Base-by-base conservation (phyloP, 2,329 filamentous ascomycete species). In the Talaromyces verruculosus region DNA sequence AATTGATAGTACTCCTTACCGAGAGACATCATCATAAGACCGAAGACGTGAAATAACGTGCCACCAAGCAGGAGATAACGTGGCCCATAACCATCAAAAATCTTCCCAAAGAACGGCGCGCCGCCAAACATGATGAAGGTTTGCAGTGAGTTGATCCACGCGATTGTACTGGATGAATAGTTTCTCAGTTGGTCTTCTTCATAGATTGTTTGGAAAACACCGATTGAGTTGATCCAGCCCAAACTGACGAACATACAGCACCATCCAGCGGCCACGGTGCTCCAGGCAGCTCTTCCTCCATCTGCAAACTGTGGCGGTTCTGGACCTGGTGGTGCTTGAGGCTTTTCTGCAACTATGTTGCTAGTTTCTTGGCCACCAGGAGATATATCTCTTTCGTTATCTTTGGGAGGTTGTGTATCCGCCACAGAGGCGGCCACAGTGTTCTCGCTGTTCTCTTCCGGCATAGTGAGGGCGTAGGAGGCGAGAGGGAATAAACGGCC, bases 131-230 rank as follows among this genome's bases (percentile, higher is more conserved):
- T 80, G 25, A 86, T 76, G 35, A 87, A 77, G 3, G 81, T 79
- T 65, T 84, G 82, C 25, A 84, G 71, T 0, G 82, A 82, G 58
- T 83, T 82, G 65, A 85, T 84, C 80, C 82, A 85, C 39, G 83
- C 82, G 68, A 85, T 83, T 30, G 76, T 69, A 33, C 81, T 84
- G 19, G 80, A 78, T 2, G 79, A 76, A 66, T 77, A 72, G 55
- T 75, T 68, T 30, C 72, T 72, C 25, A 84, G 77, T 1, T 81
- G 67, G 37, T 73, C 72, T 43, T 75, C 74, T 60, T 81, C 78
- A 74, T 86, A 86, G 68, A 84, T 85, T 15, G 80, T 80, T 69
- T 86, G 83, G 68, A 82, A 86, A 51, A 81, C 79, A 53, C 84
- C 84, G 73, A 83, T 85, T 2, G 78, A 81, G 63, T 84, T 83